Conservation (phyloP, 2,329 filamentous ascomycete genomes). For the Rhinocladiella mackenziei region DNA sequence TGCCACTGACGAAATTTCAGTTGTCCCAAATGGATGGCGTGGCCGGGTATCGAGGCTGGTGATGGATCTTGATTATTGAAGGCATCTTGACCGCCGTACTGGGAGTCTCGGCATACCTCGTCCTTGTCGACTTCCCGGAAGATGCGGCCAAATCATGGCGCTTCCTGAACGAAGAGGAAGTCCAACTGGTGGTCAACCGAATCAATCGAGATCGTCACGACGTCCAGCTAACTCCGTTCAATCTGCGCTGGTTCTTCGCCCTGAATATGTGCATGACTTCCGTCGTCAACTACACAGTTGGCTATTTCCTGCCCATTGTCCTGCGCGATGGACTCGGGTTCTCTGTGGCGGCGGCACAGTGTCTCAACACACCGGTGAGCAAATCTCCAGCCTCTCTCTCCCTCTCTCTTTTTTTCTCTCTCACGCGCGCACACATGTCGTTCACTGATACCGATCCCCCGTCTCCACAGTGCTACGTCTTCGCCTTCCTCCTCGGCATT, state of each 20-base stretch:
- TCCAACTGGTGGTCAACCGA: slow-evolving; percentile 38
- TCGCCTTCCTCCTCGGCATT: slow-evolving; percentile 61
- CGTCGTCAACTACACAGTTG: slow-evolving; percentile 69
- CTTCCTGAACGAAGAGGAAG: slow-evolving; percentile 33
- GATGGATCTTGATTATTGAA: slow-evolving; percentile 60
- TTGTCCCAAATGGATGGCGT: slow-evolving; percentile 29
- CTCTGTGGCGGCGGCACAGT: slow-evolving; percentile 60
- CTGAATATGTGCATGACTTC: slow-evolving; percentile 53
- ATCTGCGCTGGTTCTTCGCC: slow-evolving; percentile 50
- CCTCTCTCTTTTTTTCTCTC: background rate
- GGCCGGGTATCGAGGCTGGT: slow-evolving; percentile 44
- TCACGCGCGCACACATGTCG: background rate
- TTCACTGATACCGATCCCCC: background rate
- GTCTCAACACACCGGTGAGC: slow-evolving; percentile 64
- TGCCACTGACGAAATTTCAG: background rate
- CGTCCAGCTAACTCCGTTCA: slow-evolving; percentile 48
- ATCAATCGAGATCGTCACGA: slow-evolving; percentile 55
- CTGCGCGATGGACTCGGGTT: slow-evolving; percentile 63
- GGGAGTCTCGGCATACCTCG: slow-evolving; percentile 41
- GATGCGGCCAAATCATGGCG: slow-evolving; percentile 31
- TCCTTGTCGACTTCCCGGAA: slow-evolving; percentile 44
- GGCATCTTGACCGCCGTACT: slow-evolving; percentile 39
- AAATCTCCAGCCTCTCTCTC: background rate
- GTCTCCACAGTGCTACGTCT: slow-evolving; percentile 49
- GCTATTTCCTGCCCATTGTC: slow-evolving; percentile 76